Percentiles rank a stretch among this genome's conserved stretches.
phyloP scores from a whole-genome alignment of 192 early-diverging fungal species.

The Coemansia sp. region DNA sequence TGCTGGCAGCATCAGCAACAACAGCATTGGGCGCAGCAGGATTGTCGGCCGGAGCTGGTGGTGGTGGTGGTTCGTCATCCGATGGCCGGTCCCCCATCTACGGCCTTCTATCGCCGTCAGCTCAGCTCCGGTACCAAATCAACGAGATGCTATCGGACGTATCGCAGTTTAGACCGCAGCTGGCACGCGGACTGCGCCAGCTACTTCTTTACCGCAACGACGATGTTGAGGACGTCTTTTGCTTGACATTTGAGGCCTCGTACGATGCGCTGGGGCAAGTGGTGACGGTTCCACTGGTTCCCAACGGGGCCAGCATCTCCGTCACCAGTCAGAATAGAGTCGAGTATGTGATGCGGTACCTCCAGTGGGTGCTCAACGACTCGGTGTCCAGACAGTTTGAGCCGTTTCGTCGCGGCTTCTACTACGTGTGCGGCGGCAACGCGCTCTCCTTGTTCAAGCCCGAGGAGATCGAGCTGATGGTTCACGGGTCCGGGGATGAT shows the following conservation, averaged over 20 bases:
- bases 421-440: constrained; percentile 85
- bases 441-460: constrained; percentile 83
- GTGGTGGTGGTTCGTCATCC: background rate
- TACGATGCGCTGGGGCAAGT: constrained; percentile 73
- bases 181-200: constrained; percentile 81
- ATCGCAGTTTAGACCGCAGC: constrained; percentile 66
- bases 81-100: constrained; percentile 38
- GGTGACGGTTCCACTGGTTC: constrained; percentile 63
- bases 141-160: constrained; percentile 79
- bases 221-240: constrained; percentile 85
- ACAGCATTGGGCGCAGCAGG: background rate
- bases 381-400: constrained; percentile 75
- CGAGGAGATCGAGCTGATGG: constrained; percentile 89
- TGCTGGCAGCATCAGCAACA: background rate
- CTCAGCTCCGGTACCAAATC: constrained; percentile 52
- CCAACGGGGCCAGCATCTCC: constrained; percentile 58
- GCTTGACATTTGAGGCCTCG: constrained; percentile 73
- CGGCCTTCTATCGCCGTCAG: constrained; percentile 37
- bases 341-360: constrained; percentile 82
- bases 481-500: constrained; percentile 76
- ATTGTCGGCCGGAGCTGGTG: background rate
- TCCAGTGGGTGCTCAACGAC: constrained; percentile 79
- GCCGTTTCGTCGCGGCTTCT: constrained; percentile 84
- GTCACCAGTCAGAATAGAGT: constrained; percentile 68
- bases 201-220: constrained; percentile 78